Evolutionary conservation across 768 basidiomycete genomes (phyloP).

Genomic region (Leccinellum luteum): DNA sequence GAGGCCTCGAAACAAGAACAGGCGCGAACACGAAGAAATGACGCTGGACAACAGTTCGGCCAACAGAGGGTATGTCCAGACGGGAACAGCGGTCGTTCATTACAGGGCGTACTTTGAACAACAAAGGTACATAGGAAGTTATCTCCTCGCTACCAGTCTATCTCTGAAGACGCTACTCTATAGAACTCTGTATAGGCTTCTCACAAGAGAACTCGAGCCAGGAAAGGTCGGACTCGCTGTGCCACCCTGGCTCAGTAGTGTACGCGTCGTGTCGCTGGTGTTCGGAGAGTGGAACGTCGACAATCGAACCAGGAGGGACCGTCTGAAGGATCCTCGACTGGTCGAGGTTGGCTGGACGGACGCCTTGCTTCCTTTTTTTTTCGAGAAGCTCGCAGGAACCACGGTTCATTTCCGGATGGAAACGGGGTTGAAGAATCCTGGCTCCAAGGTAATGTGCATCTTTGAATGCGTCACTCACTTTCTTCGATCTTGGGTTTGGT

Average conservation of each 20-base stretch:
- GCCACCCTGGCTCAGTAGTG: constrained; percentile 30
- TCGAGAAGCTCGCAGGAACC: constrained; percentile 12
- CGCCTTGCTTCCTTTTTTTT: constrained; percentile 27
- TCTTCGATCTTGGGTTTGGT: background rate
- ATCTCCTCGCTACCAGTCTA: background rate
- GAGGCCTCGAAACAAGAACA: constrained; percentile 35
- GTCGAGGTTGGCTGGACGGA: constrained; percentile 46
- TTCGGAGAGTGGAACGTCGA: constrained; percentile 37
- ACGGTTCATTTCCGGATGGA: constrained; percentile 21
- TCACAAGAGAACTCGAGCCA: constrained; percentile 21
- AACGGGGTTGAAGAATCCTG: constrained; percentile 10
- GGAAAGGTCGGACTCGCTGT: constrained; percentile 32
- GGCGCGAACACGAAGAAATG: constrained; percentile 8
- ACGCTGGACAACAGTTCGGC: constrained; percentile 40
- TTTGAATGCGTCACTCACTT: background rate
- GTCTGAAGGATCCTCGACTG: constrained; percentile 32
- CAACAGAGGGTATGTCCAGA: constrained; percentile 36
- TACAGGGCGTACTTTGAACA: constrained; percentile 47
- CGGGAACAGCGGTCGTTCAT: constrained; percentile 17
- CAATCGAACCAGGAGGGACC: constrained; percentile 27
- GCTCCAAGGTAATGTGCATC: constrained; percentile 15
- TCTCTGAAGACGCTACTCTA: background rate
- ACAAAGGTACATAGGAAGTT: constrained; percentile 29
- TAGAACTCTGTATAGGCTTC: constrained; percentile 34
- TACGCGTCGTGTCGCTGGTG: constrained; percentile 37